These are phyloP conservation scores for Cytospora mali DNA, from an alignment of 2,329 filamentous ascomycete species.

Conservation along the genomic window DNA sequence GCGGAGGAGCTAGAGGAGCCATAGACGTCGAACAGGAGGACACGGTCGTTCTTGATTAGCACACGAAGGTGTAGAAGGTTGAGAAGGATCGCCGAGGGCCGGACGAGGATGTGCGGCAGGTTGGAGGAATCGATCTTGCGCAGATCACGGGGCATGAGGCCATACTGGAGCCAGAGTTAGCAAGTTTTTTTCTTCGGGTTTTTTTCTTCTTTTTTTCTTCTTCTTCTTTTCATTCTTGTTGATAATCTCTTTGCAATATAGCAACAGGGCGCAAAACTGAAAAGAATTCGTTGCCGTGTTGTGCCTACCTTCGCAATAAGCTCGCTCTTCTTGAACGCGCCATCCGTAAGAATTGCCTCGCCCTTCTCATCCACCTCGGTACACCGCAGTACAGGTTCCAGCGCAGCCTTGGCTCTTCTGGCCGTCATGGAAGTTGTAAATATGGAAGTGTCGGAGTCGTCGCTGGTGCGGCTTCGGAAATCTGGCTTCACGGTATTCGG, in stretches of 20 bases:
- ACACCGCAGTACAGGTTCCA: constrained; percentile 84
- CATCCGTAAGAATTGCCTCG: constrained; percentile 88
- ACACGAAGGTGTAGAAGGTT: constrained; percentile 96
- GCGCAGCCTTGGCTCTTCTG: constrained; percentile 73
- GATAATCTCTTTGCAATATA: constrained; percentile 24
- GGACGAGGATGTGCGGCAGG: constrained; percentile 91
- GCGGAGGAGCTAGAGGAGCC: constrained; percentile 93
- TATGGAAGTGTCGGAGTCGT: constrained; percentile 54
- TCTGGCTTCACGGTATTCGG: constrained; percentile 38
- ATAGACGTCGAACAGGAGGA: constrained; percentile 95
- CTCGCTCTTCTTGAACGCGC: constrained; percentile 97
- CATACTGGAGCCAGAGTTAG: constrained; percentile 62
- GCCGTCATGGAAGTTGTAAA: constrained; percentile 68
- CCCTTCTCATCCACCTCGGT: constrained; percentile 94
- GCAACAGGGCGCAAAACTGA: constrained; percentile 6
- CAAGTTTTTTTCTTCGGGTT: background rate
- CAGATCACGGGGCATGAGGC: constrained; percentile 87
- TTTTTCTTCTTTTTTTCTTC: too few species aligned
- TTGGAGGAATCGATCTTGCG: constrained; percentile 98
- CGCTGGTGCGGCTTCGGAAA: constrained; percentile 23
- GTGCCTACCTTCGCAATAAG: constrained; percentile 81
- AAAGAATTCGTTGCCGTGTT: constrained; percentile 20
- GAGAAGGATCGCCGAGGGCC: constrained; percentile 88
- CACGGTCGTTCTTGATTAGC: constrained; percentile 88
- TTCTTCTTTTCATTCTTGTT: constrained; percentile 15